Conservation (phyloP, 1,284 basidiomycete genomes). For the Microbotryum silenes-acaulis region DNA sequence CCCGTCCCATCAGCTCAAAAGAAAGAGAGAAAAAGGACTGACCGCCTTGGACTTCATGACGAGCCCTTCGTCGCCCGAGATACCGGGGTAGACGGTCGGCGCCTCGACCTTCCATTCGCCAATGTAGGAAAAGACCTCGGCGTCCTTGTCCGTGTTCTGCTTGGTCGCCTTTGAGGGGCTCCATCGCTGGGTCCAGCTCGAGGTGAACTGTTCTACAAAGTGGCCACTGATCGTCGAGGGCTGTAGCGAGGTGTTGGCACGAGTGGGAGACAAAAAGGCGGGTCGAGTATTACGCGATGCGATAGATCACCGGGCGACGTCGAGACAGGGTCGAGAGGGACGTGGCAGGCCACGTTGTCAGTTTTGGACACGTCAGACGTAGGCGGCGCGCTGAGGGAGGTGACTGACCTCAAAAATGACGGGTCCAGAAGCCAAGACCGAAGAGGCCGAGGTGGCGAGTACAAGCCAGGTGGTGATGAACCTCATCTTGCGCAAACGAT, state of each 20-base stretch:
- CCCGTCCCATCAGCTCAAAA: too few relatives aligned
- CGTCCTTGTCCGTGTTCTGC: slow-evolving; percentile 85
- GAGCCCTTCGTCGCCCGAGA: slow-evolving; percentile 40
- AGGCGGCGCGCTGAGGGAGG: too few relatives aligned
- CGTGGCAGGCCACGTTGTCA: too few relatives aligned
- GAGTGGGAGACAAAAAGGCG: neutral
- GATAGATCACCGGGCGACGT: too few relatives aligned
- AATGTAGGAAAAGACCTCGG: slow-evolving; percentile 70
- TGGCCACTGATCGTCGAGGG: slow-evolving; percentile 75
- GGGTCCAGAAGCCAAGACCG: too few relatives aligned
- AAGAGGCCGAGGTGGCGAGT: too few relatives aligned
- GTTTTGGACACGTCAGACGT: too few relatives aligned
- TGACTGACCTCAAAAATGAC: too few relatives aligned
- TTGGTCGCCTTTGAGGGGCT: slow-evolving; percentile 94
- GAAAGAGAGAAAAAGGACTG: too few relatives aligned
- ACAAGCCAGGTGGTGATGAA: too few relatives aligned
- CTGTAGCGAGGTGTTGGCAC: slow-evolving; percentile 44
- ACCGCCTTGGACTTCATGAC: slow-evolving; percentile 61
- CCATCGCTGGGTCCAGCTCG: slow-evolving; percentile 87
- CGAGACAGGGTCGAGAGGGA: too few relatives aligned
- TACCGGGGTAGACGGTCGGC: slow-evolving; percentile 57
- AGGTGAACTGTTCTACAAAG: slow-evolving; percentile 95
- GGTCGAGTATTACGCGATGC: neutral
- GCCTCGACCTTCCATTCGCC: slow-evolving; percentile 97
- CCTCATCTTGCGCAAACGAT: too few relatives aligned